Percentiles rank a stretch among this genome's conserved stretches.
Evolutionary conservation across 78 protist species (phyloP).

Genomic region (Creolimax fragrantissima): DNA sequence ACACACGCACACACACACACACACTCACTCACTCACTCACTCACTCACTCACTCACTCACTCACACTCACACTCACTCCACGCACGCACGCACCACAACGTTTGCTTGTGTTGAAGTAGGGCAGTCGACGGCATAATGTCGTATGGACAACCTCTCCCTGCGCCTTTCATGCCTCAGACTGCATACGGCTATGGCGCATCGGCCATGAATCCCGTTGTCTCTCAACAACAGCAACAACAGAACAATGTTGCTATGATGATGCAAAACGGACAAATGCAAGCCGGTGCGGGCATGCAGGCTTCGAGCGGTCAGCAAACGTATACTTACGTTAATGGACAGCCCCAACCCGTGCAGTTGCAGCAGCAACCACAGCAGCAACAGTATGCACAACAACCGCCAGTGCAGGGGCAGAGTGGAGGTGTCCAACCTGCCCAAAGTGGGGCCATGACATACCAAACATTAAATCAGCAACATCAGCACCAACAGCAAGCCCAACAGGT

Average conservation of each 20-base stretch:
- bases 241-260: neutral
- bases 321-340: neutral
- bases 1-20: neutral
- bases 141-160: no score
- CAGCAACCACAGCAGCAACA: neutral
- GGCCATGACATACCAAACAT: no score
- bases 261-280: neutral
- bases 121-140: no score
- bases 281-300: neutral
- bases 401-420: no score
- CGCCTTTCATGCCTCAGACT: neutral
- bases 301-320: neutral
- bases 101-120: no score
- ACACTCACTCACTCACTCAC: neutral
- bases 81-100: no score
- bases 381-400: no score
- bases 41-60: neutral
- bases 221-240: neutral
- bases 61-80: neutral
- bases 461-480: no score
- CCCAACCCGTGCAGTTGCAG: neutral
- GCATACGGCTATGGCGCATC: neutral
- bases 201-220: neutral
- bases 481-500: no score
- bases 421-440: no score